Percentiles rank a stretch among this genome's conserved stretches.
Conservation (phyloP, 2,329 filamentous ascomycete genomes). For the Fusarium tanahbumbuense region DNA sequence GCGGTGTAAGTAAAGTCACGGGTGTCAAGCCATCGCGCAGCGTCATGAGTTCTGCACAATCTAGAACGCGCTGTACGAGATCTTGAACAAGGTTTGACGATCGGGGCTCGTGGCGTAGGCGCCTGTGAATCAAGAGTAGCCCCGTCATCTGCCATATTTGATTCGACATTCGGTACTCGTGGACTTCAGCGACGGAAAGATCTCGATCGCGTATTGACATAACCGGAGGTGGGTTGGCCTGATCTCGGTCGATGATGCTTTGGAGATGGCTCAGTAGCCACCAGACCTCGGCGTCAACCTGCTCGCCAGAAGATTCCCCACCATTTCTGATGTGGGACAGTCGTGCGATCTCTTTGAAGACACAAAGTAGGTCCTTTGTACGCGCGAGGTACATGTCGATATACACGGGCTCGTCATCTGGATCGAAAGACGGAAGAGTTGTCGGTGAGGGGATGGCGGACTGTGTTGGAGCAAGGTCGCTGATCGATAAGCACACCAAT, state of each 20-base stretch:
- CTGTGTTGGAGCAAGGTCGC: conserved; percentile 26
- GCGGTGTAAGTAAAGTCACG: conserved; percentile 26
- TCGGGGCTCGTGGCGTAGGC: conserved; percentile 18
- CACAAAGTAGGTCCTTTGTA: conserved; percentile 22
- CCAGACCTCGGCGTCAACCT: conserved; percentile 9
- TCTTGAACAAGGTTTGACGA: conserved; percentile 19
- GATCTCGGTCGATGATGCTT: conserved; percentile 26
- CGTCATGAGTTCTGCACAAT: conserved; percentile 20
- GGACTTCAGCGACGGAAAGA: conserved; percentile 20
- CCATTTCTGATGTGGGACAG: neutral
- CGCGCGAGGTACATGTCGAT: conserved; percentile 37
- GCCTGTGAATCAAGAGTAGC: conserved; percentile 29
- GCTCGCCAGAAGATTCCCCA: neutral
- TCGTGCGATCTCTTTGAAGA: conserved; percentile 36
- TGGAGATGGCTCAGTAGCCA: conserved; percentile 30
- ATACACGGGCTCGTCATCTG: conserved; percentile 21
- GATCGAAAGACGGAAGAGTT: conserved; percentile 10
- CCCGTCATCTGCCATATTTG: conserved; percentile 36
- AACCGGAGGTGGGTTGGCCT: conserved; percentile 20
- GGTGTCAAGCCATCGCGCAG: conserved; percentile 32
- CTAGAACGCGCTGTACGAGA: conserved; percentile 16
- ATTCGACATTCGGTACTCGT: conserved; percentile 32
- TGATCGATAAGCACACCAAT: conserved; percentile 26
- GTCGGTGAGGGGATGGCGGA: conserved; percentile 29
- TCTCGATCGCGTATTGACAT: conserved; percentile 22